Percentiles rank a stretch among this genome's conserved stretches.
These are phyloP conservation scores for Candida glaebosa DNA, from an alignment of 805 yeast species.

Conservation along the genomic window DNA sequence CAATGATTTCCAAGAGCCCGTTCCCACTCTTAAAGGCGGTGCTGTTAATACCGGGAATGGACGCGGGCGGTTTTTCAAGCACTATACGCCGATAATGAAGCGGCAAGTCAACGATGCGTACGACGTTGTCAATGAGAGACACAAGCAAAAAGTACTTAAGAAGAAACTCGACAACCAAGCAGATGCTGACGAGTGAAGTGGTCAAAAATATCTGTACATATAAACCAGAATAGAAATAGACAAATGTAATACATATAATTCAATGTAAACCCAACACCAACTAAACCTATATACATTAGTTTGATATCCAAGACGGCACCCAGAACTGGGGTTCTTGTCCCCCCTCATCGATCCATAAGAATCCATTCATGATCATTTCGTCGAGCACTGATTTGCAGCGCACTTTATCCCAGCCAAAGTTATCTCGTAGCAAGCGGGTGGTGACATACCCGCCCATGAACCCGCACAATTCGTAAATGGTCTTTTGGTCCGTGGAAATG, in stretches of 20 bases:
- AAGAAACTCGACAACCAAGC: constrained; percentile 6
- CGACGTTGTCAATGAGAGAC: constrained; percentile 67
- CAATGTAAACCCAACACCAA: background rate
- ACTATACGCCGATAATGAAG: constrained; percentile 54
- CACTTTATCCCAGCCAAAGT: constrained; percentile 67
- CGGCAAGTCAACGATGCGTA: constrained; percentile 61
- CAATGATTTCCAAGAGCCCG: constrained; percentile 14
- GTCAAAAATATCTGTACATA: too few relatives aligned
- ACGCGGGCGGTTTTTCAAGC: constrained; percentile 52
- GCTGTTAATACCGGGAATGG: constrained; percentile 76
- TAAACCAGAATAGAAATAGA: too few relatives aligned
- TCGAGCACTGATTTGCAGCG: constrained; percentile 64
- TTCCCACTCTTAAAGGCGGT: constrained; percentile 13
- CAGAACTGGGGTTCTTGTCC: constrained; percentile 51
- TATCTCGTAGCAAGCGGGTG: constrained; percentile 60
- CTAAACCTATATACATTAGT: constrained; percentile 1
- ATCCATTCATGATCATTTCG: constrained; percentile 78
- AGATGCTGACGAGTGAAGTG: background rate
- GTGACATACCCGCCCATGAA: constrained; percentile 72
- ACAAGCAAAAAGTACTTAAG: constrained; percentile 40
- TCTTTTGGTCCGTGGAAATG: constrained; percentile 57
- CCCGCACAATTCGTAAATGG: constrained; percentile 71
- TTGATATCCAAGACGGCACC: constrained; percentile 71
- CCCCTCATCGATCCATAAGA: constrained; percentile 75
- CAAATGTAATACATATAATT: too few relatives aligned